Evolutionary conservation across 306 rosid genomes (phyloP), one percentile per base, ranked within the genome.

Genomic region (Lagenaria siceraria): DNA sequence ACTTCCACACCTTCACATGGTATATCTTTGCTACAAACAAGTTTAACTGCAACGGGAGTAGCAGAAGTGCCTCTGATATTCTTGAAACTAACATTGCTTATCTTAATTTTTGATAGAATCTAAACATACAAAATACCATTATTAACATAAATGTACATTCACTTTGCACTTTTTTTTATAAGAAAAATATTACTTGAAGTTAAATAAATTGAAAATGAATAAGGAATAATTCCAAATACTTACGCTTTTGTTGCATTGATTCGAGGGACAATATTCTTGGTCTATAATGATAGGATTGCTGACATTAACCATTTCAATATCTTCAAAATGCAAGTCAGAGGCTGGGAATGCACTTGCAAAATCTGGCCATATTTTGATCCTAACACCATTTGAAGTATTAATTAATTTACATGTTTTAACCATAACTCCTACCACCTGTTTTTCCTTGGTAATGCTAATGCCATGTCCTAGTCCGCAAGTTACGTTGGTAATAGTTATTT

Each of bases 281-380:
- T 54, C 25, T 54, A 54, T 54, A n/a, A 18, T 6, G 11, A 54
- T 0, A 7, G 59, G 59, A 54, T 54, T 54, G 10, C 59, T 54
- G 1, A 54, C 59, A 2, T n/a, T 19, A 7, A 7, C 25, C 59
- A 54, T 54, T 54, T 54, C 59, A 54, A 54, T 54, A 54, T 54
- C 59, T 54, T 19, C 59, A 54, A 54, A 54, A 54, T 54, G 59
- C 25, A 54, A 6, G 25, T 54, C 25, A n/a, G 25, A 17, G 55
- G 55, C 21, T 88, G 72, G 81, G 90, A 2, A 84, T 68, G 27
- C 33, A 7, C 70, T 11, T 0, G 59, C 74, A 12, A 74, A 21
- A 46, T 35, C 69, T 1, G 89, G 85, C 87, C 86, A 89, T 24
- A 87, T 84, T 68, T 88, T 88, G 76, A 88, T 78, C 77, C 92